Base-by-base conservation (phyloP, 176 grass and related monocot genomes). In the Oryza meridionalis region DNA sequence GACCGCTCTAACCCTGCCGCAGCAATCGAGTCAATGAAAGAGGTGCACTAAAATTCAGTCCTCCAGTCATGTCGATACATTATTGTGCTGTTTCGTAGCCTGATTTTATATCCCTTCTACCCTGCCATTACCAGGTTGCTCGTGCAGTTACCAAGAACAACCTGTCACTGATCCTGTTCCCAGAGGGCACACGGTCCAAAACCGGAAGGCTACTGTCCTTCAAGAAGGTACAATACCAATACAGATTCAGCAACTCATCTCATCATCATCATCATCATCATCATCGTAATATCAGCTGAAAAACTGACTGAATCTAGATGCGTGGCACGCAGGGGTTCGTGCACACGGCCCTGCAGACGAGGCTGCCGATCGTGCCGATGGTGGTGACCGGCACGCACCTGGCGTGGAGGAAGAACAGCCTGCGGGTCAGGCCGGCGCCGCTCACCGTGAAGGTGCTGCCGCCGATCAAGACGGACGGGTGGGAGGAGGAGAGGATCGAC, bases 321-420 rank as follows among this genome's bases (percentile, higher is more conserved):
- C 50, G 16, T 7, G 50, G 50, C 7, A 40, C 38, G 15, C 85
- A 91, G 86, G 86, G 90, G 2, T 92, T 90, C 67, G 72, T 90
- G 51, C 87, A 93, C 47, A 84, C 89, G 7, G 87, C 88, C 0
- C 44, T 93, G 43, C 91, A 93, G 44, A 84, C 88, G 2, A 70
- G 44, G 47, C 59, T 93, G 75, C 91, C 91, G 2, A 75, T 93
- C 21, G 76, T 93, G 0, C 88, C 88, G 3, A 90, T 93, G 13
- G 84, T 93, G 22, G 49, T 88, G 22, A 87, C 80, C 0, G 84
- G 87, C 40, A 87, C 87, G 29, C 77, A 88, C 73, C 84, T 82
- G 35, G 85, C 82, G 19, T 93, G 91, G 88, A 85, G 77, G 78
- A 93, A 90, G 77, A 58, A 47, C 81, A 88, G 88, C 75, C 72